These are phyloP conservation scores for Phytophthora agathidicida DNA, from an alignment of 352 stramenopile genomes.

Conservation along the genomic window DNA sequence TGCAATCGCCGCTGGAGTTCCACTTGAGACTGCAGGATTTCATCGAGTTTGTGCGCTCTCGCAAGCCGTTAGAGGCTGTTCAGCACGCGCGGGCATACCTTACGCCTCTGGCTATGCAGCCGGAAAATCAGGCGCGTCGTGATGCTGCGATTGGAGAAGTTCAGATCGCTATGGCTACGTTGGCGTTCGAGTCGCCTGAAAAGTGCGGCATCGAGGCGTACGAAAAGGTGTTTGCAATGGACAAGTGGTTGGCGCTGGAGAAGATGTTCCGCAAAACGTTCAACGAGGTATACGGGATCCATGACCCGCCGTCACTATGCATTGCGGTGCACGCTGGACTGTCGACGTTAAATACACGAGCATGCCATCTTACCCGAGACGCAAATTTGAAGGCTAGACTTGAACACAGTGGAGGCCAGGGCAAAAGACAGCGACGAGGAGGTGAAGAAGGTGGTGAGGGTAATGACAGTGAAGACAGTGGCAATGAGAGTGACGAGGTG, in stretches of 20 bases:
- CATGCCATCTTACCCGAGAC: constrained; percentile 64
- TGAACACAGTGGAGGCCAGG: constrained; percentile 16
- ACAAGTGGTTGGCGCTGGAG: constrained; percentile 63
- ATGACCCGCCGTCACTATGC: constrained; percentile 67
- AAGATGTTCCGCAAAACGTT: constrained; percentile 71
- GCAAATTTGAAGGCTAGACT: constrained; percentile 45
- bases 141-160: constrained; percentile 67
- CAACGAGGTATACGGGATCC: constrained; percentile 69
- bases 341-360: constrained; percentile 77
- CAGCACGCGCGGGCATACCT: constrained; percentile 69
- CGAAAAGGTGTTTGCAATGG: constrained; percentile 63
- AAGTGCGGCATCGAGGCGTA: constrained; percentile 69
- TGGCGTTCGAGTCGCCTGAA: constrained; percentile 68
- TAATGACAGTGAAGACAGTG: constrained; percentile 19
- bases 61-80: constrained; percentile 74
- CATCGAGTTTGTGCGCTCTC: constrained; percentile 76
- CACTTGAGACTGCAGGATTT: constrained; percentile 78
- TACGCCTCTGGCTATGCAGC: constrained; percentile 69
- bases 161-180: constrained; percentile 76
- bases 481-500: constrained; percentile 29
- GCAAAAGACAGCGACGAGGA: constrained; percentile 29
- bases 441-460: constrained; percentile 18
- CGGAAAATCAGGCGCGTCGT: constrained; percentile 56
- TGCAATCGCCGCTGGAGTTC: constrained; percentile 79
- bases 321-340: constrained; percentile 71